These are phyloP conservation scores for Termitomyces sp. DNA, from an alignment of 768 basidiomycete genomes.

Conservation along the genomic window DNA sequence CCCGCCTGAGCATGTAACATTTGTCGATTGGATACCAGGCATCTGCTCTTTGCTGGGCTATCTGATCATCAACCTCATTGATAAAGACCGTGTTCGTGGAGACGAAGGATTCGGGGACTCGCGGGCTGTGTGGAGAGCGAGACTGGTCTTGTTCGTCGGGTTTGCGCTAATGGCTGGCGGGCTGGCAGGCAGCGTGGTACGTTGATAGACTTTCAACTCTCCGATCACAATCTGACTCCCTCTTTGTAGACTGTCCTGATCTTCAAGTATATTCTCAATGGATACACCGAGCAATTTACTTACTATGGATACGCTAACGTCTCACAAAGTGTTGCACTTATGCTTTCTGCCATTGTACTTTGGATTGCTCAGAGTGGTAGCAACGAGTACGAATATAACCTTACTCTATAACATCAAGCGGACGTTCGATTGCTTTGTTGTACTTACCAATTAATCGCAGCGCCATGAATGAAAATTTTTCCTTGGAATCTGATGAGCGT, in stretches of 20 bases:
- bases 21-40: conserved; percentile 98
- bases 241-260: conserved; percentile 75
- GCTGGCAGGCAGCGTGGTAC: conserved; percentile 91
- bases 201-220: conserved; percentile 29
- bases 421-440: neutral
- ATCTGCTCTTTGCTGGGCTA: conserved; percentile 91
- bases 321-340: conserved; percentile 84
- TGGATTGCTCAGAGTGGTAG: conserved; percentile 89
- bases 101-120: conserved; percentile 82
- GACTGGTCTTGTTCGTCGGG: conserved; percentile 89
- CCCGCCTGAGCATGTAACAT: conserved; percentile 70
- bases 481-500: neutral
- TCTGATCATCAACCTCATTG: conserved; percentile 89
- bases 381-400: conserved; percentile 91
- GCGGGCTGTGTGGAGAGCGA: conserved; percentile 86
- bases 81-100: conserved; percentile 85
- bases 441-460: conserved; percentile 1
- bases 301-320: conserved; percentile 97
- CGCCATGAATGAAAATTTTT: neutral
- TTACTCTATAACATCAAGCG: conserved; percentile 54
- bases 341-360: conserved; percentile 83
- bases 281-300: conserved; percentile 70
- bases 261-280: conserved; percentile 82
- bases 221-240: neutral
- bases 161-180: conserved; percentile 98